Percentiles rank a stretch among this genome's conserved stretches.
These are phyloP conservation scores for Reutealis trisperma DNA, from an alignment of 345 rosid genomes.

Conservation along the genomic window DNA sequence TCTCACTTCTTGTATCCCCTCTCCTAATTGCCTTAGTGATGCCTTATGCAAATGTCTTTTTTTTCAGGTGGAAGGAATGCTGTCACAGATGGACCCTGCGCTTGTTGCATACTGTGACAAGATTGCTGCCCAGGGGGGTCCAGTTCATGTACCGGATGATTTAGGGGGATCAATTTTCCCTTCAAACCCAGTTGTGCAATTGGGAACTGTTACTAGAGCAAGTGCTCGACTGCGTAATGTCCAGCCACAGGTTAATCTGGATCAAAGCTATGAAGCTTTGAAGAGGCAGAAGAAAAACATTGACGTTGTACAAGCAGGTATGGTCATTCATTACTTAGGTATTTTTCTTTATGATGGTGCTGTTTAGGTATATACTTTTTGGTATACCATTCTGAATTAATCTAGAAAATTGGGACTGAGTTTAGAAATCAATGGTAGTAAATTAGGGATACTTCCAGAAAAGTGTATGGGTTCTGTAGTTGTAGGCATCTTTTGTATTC, in stretches of 20 bases:
- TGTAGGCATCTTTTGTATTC: too few species aligned
- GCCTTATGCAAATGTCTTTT: not conserved
- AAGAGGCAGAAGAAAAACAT: constrained; percentile 74
- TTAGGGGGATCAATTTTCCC: constrained; percentile 61
- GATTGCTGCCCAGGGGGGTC: constrained; percentile 89
- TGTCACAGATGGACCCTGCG: constrained; percentile 99
- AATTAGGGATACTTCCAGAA: not conserved
- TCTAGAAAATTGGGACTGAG: not conserved
- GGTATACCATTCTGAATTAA: not conserved
- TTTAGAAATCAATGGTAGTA: too few species aligned
- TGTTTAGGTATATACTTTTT: not conserved
- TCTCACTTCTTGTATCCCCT: not conserved
- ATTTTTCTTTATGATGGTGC: not conserved
- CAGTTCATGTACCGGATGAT: constrained; percentile 72
- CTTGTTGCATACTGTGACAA: constrained; percentile 81
- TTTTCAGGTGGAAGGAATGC: constrained; percentile 91
- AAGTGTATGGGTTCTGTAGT: not conserved
- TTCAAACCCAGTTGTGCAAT: constrained; percentile 71
- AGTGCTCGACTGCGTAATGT: constrained; percentile 97
- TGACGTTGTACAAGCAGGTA: constrained; percentile 65
- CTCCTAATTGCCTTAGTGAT: not conserved
- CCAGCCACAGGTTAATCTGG: constrained; percentile 76
- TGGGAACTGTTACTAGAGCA: constrained; percentile 74
- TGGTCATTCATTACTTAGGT: not conserved
- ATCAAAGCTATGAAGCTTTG: constrained; percentile 68